Base-by-base conservation (phyloP, 2,329 filamentous ascomycete species). In the Seiridium cupressi region DNA sequence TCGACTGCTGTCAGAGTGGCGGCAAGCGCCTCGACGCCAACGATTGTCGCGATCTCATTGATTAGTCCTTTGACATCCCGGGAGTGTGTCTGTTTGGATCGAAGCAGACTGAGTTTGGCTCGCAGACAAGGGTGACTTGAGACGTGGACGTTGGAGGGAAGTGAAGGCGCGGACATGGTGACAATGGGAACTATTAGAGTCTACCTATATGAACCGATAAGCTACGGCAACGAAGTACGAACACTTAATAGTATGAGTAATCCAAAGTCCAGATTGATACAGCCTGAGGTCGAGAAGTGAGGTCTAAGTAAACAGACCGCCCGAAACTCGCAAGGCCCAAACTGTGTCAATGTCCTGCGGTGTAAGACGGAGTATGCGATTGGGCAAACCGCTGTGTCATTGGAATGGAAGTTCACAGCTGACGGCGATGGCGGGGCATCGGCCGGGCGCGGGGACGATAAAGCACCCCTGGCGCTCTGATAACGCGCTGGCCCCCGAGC, bases 81-180 rank as follows among this genome's bases (percentile, higher is more conserved):
- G 3, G 91, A 82, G 61, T 82, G 85, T 55, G 91, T 87, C 47
- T 80, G 82, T 60, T 85, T 81, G 46, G 91, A 95, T 62, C 94
- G 89, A 51, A 98, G 86, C 78, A 95, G 91, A 67, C 91, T 93
- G 69, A 98, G 87, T 81, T 98, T 98, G 67, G 90, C 92, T 68
- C 84, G 82, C 47, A 97, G 83, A 76, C 92, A 96, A 42, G 94
- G 94, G 75, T 98, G 94, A 13, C 80, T 80, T 44, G 93, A 97
- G 72, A 97, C 79, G 77, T 95, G 92, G 63, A 89, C 85, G 70
- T 89, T 88, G 67, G 82, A 64, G 8, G 84, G 84, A 48, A 88
- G 75, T 4, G 47, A 71, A n/a, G 51, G 59, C 11, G 38, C 36
- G 34, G 54, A 53, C 32, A 47, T 44, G n/a, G 47, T 58, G 13